Evolutionary conservation across 2,329 filamentous ascomycete species (phyloP).

Genomic region (Diplodia sapinea): DNA sequence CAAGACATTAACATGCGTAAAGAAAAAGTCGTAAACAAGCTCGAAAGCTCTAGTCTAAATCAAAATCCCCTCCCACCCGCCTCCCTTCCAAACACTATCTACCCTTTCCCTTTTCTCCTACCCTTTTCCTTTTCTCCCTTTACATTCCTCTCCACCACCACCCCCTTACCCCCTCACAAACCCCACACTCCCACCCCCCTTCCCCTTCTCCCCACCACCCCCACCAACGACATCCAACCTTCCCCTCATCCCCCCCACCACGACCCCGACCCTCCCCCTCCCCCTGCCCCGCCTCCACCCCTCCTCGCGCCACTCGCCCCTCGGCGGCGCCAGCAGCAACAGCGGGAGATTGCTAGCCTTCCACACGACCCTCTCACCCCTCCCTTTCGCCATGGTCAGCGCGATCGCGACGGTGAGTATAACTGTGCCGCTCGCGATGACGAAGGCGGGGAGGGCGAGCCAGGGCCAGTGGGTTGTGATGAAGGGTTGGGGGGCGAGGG

Average conservation of each 20-base stretch:
- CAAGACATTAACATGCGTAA: neutral
- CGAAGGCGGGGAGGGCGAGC: constrained; percentile 15
- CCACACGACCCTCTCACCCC: neutral
- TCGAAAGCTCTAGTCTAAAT: neutral
- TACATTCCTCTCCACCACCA: neutral
- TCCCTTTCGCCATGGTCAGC: neutral
- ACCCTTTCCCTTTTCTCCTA: no score
- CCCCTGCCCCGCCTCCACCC: constrained; percentile 4
- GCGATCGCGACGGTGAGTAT: neutral
- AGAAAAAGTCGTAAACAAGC: neutral
- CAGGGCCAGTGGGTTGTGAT: constrained; percentile 11
- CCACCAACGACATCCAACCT: neutral
- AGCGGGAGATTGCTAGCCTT: constrained; percentile 1
- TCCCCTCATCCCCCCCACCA: neutral
- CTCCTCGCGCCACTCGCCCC: constrained; percentile 10
- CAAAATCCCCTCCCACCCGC: no score
- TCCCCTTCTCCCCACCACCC: neutral
- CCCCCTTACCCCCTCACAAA: neutral
- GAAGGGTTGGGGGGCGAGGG: neutral
- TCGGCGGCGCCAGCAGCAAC: constrained; percentile 1
- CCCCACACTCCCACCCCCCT: constrained; percentile 8
- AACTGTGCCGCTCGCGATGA: neutral
- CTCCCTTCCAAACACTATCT: neutral
- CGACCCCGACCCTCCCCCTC: neutral
- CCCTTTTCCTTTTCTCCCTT: no score